Evolutionary conservation across 2,329 filamentous ascomycete genomes (phyloP).

Genomic region (Torrubiellomyces zombiae): DNA sequence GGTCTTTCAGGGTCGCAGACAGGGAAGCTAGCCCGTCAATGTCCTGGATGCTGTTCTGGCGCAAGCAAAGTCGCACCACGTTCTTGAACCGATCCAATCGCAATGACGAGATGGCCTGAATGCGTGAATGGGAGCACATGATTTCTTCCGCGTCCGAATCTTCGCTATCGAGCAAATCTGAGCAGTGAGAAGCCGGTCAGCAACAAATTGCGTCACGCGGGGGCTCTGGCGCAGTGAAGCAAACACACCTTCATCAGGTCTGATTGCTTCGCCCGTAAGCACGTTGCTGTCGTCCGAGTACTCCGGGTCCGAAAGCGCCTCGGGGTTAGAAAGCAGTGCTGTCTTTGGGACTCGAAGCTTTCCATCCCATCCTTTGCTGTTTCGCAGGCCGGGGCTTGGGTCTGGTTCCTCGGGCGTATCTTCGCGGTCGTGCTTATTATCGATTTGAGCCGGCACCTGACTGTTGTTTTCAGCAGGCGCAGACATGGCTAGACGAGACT

Average conservation of each 20-base stretch:
- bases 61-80: conserved; percentile 65
- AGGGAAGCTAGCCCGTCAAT: conserved; percentile 59
- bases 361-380: conserved; percentile 66
- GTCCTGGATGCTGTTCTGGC: conserved; percentile 74
- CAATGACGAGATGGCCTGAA: conserved; percentile 61
- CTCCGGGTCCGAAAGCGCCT: conserved; percentile 70
- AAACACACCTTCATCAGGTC: conserved; percentile 59
- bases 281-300: conserved; percentile 60
- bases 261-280: conserved; percentile 56
- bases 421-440: conserved; percentile 26
- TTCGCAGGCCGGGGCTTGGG: conserved; percentile 30
- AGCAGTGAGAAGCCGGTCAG: no score
- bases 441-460: conserved; percentile 27
- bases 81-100: conserved; percentile 71
- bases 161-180: conserved; percentile 45
- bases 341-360: conserved; percentile 57
- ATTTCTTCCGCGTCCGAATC: conserved; percentile 56
- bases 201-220: no score
- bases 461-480: conserved; percentile 19
- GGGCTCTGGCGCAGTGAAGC: conserved; percentile 1
- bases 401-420: conserved; percentile 23
- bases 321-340: conserved; percentile 52
- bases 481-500: no score
- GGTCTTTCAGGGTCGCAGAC: conserved; percentile 53
- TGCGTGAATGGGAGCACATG: conserved; percentile 73